Percentiles rank a stretch among this genome's conserved stretches.
These are phyloP conservation scores for Stachybotrys echinatus DNA, from an alignment of 2,329 filamentous ascomycete species.

Conservation along the genomic window DNA sequence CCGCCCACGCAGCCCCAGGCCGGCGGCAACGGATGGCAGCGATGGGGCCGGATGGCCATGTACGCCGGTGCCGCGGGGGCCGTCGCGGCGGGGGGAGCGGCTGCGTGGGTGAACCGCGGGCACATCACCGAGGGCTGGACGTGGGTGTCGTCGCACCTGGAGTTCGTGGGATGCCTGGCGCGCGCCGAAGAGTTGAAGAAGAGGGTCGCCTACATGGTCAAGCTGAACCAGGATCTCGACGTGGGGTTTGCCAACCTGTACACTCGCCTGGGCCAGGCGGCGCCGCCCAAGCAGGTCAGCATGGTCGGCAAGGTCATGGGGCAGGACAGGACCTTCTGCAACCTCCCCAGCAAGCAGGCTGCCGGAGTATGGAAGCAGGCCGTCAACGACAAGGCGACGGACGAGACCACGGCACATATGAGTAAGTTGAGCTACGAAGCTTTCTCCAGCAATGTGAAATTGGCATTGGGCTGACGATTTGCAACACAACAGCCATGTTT, in stretches of 20 bases:
- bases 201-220: conserved; percentile 64
- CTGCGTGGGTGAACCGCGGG: conserved; percentile 80
- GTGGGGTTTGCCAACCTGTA: conserved; percentile 85
- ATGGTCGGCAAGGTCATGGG: conserved; percentile 57
- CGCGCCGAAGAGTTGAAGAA: conserved; percentile 76
- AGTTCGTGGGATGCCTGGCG: conserved; percentile 86
- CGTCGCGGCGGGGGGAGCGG: conserved; percentile 74
- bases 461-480: background rate
- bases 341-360: conserved; percentile 57
- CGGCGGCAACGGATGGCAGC: conserved; percentile 54
- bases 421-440: conserved; percentile 34
- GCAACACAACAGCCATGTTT: conserved; percentile 57
- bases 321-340: conserved; percentile 81
- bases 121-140: conserved; percentile 69
- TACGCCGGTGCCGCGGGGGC: conserved; percentile 80
- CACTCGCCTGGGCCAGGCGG: conserved; percentile 71
- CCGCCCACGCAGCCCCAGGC: conserved; percentile 15
- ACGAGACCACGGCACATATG: conserved; percentile 80
- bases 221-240: conserved; percentile 56
- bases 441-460: background rate
- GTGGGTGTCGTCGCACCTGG: conserved; percentile 86
- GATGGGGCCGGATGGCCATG: conserved; percentile 81
- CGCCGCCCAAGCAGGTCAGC: conserved; percentile 46
- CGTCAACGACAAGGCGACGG: conserved; percentile 71
- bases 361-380: conserved; percentile 61